Evolutionary conservation across 306 rosid genomes (phyloP), one percentile per base, ranked within the genome.

Genomic region (Gastrolobium villosum): DNA sequence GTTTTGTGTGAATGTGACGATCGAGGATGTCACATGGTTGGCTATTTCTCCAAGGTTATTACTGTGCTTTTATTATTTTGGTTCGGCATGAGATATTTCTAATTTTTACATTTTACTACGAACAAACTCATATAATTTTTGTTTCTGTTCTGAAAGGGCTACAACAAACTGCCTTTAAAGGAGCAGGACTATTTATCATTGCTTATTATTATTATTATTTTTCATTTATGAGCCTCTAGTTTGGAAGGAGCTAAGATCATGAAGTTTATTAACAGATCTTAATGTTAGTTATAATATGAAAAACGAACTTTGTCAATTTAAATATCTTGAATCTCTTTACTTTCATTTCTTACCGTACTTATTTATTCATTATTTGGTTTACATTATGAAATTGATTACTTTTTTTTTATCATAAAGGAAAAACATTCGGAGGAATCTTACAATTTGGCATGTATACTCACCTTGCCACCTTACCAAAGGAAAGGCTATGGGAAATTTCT

Each of bases 21-120:
- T 81, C 90, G 98, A 70, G 99, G 99, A 73, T 96, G 99, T 83
- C 99, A 96, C 87, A 93, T 96, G 99, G 99, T 96, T 78, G 99
- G 99, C 79, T 96, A 96, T 85, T 96, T 96, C 79, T 93, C 99
- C 44, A 96, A 96, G 98, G 99, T 90, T 44, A 71, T 73, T 45
- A 63, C 36, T 10, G 35, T 44, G 15, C 32, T 82, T 60, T 52
- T 1, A 32, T 59, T 52, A 60, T 60, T 52, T 69, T 6, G 32
- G 61, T 52, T 43, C 36, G 56, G 0, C 46, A 34, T 64, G 7
- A 70, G 63, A 53, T 55, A 6, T 45, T 77, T 62, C 0, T 50
- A 66, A 34, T 49, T 49, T 70, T 79, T 4, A 15, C 40, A 70
- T 4, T 70, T 53, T 44, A 69, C 53, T 32, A 14, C 31, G 43